Base-by-base conservation (phyloP, 441 rosid species). In the Pelargonium citronellum region DNA sequence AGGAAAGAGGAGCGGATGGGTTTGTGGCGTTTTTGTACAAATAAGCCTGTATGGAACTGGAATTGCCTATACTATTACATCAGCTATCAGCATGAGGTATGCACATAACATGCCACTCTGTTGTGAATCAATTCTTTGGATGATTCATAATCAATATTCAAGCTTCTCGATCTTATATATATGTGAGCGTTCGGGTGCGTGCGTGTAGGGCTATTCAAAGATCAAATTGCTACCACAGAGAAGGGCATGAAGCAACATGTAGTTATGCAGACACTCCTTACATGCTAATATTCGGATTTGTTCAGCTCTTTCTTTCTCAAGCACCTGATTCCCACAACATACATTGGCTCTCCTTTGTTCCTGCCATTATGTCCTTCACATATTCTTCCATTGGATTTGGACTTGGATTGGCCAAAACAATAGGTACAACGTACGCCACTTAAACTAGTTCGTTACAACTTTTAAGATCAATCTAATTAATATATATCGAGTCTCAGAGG, bases 291-390 rank as follows among this genome's bases (percentile, higher is more conserved):
- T 90, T 87, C 73, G 92, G 92, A 69, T 8, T 67, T 20, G 30
- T 79, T 57, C 87, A 90, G 64, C 75, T 88, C 20, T 17, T 83
- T 19, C 73, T 86, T 0, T 87, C 92, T 12, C 92, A 87, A 70
- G 73, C 84, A 37, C 90, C 92, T 41, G 84, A 86, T 69, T 86
- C 88, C 58, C 86, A 82, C 8, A 64, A 87, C 67, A 74, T 90
- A n/a, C 71, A 76, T 39, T 85, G 84, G 74, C 81, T 90, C 47
- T 90, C 96, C 12, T 9, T 88, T 66, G 13, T 84, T 3, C 89
- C 92, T 4, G 89, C 92, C 0, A 22, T 73, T 20, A 86, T 90
- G 96, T 90, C 96, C 12, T 85, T 87, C 70, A 37, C 83, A 22
- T 90, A 90, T 67, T 72, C 96, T 4, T 84, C 75, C 24, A 86